A percentile compares a stretch with the other conserved stretches of the same genome.
Conservation (phyloP, 805 yeast genomes). For the Kodamaea laetipori region DNA sequence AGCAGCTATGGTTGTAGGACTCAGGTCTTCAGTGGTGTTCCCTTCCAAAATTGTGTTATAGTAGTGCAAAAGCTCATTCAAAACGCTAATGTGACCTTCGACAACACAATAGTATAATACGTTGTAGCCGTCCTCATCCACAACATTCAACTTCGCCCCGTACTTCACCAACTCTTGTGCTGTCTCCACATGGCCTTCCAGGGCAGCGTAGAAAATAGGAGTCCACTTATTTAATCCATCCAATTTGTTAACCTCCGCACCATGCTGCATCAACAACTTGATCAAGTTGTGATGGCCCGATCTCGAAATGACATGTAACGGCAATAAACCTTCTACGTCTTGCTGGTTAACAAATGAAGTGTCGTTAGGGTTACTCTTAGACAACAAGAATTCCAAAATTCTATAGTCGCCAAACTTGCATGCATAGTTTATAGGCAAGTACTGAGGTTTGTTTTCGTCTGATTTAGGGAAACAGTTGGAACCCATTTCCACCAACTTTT, state of each 20-base stretch:
- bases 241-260: conserved; percentile 69
- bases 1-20: conserved; percentile 1
- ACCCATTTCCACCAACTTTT: conserved; percentile 35
- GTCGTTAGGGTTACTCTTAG: conserved; percentile 30
- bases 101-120: conserved; percentile 90
- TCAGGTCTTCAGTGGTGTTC: neutral
- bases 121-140: conserved; percentile 77
- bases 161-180: conserved; percentile 68
- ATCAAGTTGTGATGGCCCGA: conserved; percentile 76
- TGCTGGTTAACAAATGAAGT: conserved; percentile 46
- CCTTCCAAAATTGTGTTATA: conserved; percentile 19
- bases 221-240: conserved; percentile 94
- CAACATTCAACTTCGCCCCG: conserved; percentile 68
- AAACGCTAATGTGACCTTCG: conserved; percentile 87
- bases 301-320: conserved; percentile 85
- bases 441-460: conserved; percentile 57
- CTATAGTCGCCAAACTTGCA: conserved; percentile 80
- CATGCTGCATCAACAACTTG: conserved; percentile 65
- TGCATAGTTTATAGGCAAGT: conserved; percentile 80
- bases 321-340: conserved; percentile 86
- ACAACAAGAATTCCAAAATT: conserved; percentile 64
- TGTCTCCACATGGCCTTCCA: conserved; percentile 75
- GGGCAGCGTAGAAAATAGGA: conserved; percentile 86
- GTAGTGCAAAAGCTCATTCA: conserved; percentile 63
- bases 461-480: conserved; percentile 45